Conservation (phyloP, 768 basidiomycete genomes). For the Serendipita sp. region DNA sequence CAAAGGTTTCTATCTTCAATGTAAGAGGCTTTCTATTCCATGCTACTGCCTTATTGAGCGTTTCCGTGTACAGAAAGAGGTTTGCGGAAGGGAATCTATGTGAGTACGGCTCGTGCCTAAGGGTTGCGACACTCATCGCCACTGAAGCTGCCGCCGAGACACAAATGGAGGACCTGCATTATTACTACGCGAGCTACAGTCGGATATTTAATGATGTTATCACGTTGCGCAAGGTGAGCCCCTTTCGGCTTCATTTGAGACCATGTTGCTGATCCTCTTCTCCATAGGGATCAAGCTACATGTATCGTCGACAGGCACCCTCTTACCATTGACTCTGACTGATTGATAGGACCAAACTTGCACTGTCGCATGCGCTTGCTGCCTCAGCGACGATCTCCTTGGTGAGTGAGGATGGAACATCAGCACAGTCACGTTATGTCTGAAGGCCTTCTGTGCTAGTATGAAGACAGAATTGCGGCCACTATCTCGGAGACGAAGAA, state of each 20-base stretch:
- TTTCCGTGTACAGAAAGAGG: constrained; percentile 44
- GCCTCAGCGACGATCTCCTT: constrained; percentile 96
- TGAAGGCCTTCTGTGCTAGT: constrained; percentile 26
- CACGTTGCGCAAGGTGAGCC: constrained; percentile 22
- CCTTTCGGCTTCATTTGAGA: background rate
- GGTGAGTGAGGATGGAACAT: constrained; percentile 23
- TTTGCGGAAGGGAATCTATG: constrained; percentile 82
- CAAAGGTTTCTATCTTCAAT: constrained; percentile 77
- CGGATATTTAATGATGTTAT: constrained; percentile 99
- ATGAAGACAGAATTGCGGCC: constrained; percentile 79
- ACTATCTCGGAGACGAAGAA: constrained; percentile 96
- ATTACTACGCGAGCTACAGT: constrained; percentile 93
- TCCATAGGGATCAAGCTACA: constrained; percentile 86
- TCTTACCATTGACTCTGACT: constrained; percentile 7
- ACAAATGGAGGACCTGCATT: constrained; percentile 95
- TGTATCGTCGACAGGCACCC: constrained; percentile 35
- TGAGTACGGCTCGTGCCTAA: constrained; percentile 19
- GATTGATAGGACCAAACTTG: constrained; percentile 71
- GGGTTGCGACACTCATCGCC: background rate
- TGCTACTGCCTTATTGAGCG: background rate
- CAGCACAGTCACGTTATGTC: background rate
- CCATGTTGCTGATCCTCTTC: constrained; percentile 31
- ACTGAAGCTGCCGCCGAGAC: constrained; percentile 63
- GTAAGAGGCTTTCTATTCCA: constrained; percentile 31
- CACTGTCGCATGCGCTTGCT: constrained; percentile 83